Evolutionary conservation across 441 rosid genomes (phyloP), one percentile per base, ranked within the genome.

Genomic region (Erodium trifolium): DNA sequence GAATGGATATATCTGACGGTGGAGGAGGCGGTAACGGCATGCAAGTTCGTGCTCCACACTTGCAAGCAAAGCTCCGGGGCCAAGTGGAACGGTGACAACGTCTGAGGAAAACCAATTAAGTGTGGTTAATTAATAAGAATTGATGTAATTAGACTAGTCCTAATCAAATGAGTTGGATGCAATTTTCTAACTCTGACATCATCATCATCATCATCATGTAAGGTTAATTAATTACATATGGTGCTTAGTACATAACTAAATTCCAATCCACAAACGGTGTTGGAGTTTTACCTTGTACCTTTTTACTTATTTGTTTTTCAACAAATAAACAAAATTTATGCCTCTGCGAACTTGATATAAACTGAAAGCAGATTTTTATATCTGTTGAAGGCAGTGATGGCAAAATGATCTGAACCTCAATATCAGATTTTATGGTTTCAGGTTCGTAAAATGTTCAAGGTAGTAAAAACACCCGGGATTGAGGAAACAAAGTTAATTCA

Each of bases 21-120:
- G 55, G 96, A 84, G 75, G 96, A 90, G 81, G 99, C 99, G 0
- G 99, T 88, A 10, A 82, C 77, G 70, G 92, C 92, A 49, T 95
- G 98, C 81, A 74, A 79, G 64, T 92, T 35, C 83, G 84, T 72
- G 93, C 98, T 94, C 72, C 96, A 87, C 69, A 72, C 86, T 0
- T 70, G 67, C 81, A 84, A 82, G 71, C 76, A 6, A 49, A 49
- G 16, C 11, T 13, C 14, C 9, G 55, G n/a, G 55, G 47, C 0
- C 11, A 41, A 41, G 12, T 2, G 55, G 37, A 34, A 34, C n/a
- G 55, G 11, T 49, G 16, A 13, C 4, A 49, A 49, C 9, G 55
- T 49, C 2, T 49, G 55, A 49, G 55, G 14, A 2, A 49, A 11
- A 11, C 3, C 16, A 2, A 11, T 49, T 49, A 49, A 49, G n/a